Conservation (phyloP, 805 yeast genomes). For the Blastobotrys peoriensis region DNA sequence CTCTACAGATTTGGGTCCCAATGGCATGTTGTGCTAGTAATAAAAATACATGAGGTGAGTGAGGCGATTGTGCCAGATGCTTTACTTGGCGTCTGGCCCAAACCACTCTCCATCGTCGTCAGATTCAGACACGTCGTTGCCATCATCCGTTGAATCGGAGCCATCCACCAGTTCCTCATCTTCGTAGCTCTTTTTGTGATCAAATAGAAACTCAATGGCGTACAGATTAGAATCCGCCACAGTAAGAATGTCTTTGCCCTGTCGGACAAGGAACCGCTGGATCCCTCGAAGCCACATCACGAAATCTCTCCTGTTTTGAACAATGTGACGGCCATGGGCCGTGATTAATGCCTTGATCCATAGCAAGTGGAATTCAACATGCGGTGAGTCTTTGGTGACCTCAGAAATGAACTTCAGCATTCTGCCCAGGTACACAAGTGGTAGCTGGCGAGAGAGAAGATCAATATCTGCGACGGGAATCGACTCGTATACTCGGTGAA, state of each 20-base stretch:
- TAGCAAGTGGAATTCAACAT: constrained; percentile 72
- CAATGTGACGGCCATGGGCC: constrained; percentile 72
- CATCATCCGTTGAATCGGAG: constrained; percentile 18
- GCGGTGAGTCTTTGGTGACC: constrained; percentile 62
- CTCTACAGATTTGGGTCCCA: no score
- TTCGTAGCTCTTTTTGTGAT: constrained; percentile 2
- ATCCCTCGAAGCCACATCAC: constrained; percentile 59
- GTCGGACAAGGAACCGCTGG: constrained; percentile 66
- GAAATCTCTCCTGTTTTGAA: constrained; percentile 54
- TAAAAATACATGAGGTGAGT: no score
- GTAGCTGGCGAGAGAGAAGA: constrained; percentile 62
- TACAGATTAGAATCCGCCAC: constrained; percentile 26
- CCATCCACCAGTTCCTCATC: constrained; percentile 23
- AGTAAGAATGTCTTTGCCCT: constrained; percentile 58
- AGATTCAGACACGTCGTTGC: constrained; percentile 30
- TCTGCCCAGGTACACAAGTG: constrained; percentile 67
- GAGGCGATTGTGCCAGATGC: no score
- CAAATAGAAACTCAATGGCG: constrained; percentile 18
- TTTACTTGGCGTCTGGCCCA: constrained; percentile 21
- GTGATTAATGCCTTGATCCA: constrained; percentile 73
- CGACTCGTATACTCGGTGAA: constrained; percentile 66
- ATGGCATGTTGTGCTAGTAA: no score
- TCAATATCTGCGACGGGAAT: constrained; percentile 67
- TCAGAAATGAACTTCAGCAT: constrained; percentile 61
- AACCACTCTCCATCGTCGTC: constrained; percentile 34